Percentiles rank a stretch among this genome's conserved stretches.
These are phyloP conservation scores for Dendrocalamus sinicus DNA, from an alignment of 176 grass and related monocot species.

Conservation along the genomic window DNA sequence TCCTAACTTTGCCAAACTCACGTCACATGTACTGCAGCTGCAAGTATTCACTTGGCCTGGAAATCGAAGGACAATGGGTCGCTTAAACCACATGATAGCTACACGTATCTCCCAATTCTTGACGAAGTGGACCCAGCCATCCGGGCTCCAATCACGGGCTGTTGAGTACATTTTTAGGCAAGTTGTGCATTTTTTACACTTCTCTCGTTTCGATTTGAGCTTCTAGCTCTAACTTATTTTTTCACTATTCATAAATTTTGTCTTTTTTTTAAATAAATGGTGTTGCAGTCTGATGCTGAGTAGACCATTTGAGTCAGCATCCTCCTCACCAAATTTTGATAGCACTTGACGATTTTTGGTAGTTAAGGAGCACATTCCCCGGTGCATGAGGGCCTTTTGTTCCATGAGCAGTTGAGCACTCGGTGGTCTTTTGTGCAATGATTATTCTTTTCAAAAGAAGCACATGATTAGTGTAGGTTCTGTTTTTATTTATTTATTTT, in stretches of 20 bases:
- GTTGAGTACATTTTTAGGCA: constrained; percentile 36
- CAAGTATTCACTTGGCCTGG: background rate
- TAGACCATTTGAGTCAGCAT: background rate
- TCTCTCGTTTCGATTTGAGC: too few relatives aligned
- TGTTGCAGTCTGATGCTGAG: background rate
- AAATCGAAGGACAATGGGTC: constrained; percentile 9
- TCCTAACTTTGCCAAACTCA: constrained; percentile 54
- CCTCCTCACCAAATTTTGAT: background rate
- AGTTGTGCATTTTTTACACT: background rate
- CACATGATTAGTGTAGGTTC: constrained; percentile 14
- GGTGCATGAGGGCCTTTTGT: background rate
- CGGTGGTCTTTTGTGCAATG: background rate
- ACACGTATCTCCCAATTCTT: background rate
- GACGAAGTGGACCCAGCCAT: background rate
- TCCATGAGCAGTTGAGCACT: background rate
- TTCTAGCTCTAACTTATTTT: too few relatives aligned
- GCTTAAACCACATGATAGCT: constrained; percentile 21
- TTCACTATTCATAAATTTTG: too few relatives aligned
- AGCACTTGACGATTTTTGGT: background rate
- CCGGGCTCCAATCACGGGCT: constrained; percentile 19
- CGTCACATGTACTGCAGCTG: background rate
- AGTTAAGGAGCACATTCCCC: background rate
- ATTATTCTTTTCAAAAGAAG: background rate
- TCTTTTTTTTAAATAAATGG: too few relatives aligned
- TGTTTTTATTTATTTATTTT: background rate